phyloP scores from a whole-genome alignment of 805 yeast genomes.

The Saturnispora galanensis region DNA sequence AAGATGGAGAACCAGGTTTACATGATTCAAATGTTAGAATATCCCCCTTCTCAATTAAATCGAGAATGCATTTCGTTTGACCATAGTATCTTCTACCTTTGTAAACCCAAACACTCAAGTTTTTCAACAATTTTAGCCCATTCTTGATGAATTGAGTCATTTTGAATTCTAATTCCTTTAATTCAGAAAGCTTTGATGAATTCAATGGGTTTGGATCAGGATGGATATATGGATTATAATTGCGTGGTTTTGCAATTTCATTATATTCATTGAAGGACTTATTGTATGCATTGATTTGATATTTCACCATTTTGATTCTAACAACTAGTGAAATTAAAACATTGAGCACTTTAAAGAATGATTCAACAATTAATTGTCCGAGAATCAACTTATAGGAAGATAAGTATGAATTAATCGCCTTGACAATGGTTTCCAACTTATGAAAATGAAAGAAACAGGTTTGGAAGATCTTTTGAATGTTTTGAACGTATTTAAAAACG shows the following conservation, averaged over 20 bases:
- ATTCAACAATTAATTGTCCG: constrained; percentile 4
- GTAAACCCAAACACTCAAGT: constrained; percentile 9
- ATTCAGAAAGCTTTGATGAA: background rate
- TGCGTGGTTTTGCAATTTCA: constrained; percentile 4
- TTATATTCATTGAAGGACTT: background rate
- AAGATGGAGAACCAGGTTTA: constrained; percentile 2
- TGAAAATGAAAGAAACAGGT: background rate
- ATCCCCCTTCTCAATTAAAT: constrained; percentile 12
- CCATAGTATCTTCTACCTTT: constrained; percentile 8
- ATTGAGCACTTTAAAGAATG: constrained; percentile 1
- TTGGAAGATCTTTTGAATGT: constrained; percentile 2
- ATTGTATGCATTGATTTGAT: constrained; percentile 4
- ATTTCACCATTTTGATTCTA: constrained; percentile 7
- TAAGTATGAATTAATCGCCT: background rate
- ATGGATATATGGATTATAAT: constrained; percentile 5
- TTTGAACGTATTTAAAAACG: background rate
- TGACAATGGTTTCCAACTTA: background rate
- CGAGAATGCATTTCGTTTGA: constrained; percentile 6
- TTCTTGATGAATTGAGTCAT: background rate
- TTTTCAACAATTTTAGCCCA: constrained; percentile 2
- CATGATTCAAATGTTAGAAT: background rate
- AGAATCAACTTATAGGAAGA: background rate
- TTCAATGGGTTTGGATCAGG: constrained; percentile 8
- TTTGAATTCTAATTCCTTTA: constrained; percentile 1
- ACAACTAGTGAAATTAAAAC: constrained; percentile 4